Conservation (phyloP, 2,329 filamentous ascomycete species). For the Microdochium paspali region DNA sequence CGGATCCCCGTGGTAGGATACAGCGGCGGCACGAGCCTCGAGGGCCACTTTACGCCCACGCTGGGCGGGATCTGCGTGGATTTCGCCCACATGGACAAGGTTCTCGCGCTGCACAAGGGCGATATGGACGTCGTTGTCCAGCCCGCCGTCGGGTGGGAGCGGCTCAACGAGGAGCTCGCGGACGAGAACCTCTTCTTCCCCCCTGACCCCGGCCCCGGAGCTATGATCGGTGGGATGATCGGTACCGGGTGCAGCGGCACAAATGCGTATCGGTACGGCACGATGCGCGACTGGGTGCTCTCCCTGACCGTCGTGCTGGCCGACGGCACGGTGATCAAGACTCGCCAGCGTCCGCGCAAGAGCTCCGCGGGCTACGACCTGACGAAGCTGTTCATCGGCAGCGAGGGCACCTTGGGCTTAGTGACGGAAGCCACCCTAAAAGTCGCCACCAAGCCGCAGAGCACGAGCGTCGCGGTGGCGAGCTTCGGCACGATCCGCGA, state of each 20-base stretch:
- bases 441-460: constrained; percentile 64
- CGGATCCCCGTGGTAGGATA: constrained; percentile 67
- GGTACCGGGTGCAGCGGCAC: constrained; percentile 61
- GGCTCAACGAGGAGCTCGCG: constrained; percentile 61
- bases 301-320: constrained; percentile 74
- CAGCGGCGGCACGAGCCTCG: constrained; percentile 67
- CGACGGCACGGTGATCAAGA: constrained; percentile 74
- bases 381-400: constrained; percentile 69
- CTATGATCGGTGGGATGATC: constrained; percentile 77
- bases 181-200: constrained; percentile 72
- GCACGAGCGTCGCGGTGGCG: constrained; percentile 61
- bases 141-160: constrained; percentile 70
- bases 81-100: constrained; percentile 65
- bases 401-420: constrained; percentile 72
- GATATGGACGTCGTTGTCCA: constrained; percentile 61
- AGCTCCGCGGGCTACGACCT: constrained; percentile 77
- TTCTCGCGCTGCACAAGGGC: constrained; percentile 58
- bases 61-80: constrained; percentile 68
- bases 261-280: constrained; percentile 77
- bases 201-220: constrained; percentile 74
- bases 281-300: constrained; percentile 83
- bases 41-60: constrained; percentile 69
- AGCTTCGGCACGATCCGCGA: constrained; percentile 37
- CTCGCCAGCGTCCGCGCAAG: constrained; percentile 66
- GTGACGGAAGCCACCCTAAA: constrained; percentile 74